Percentiles rank a stretch among this genome's conserved stretches.
These are phyloP conservation scores for Alternaria panax DNA, from an alignment of 2,329 filamentous ascomycete genomes.

Conservation along the genomic window DNA sequence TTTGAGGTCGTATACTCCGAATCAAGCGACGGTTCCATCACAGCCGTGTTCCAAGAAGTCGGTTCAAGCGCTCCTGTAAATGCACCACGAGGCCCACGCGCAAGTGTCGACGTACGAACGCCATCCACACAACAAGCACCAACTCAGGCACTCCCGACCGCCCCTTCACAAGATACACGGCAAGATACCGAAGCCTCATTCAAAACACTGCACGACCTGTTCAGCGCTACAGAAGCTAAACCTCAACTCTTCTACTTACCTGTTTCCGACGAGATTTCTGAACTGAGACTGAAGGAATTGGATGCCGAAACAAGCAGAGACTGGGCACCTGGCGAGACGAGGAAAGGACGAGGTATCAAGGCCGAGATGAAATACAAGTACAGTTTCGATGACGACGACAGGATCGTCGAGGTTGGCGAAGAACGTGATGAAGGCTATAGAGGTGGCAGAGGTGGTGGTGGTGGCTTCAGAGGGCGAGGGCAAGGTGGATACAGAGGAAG, in stretches of 20 bases:
- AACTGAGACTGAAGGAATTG: constrained; percentile 69
- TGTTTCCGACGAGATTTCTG: constrained; percentile 69
- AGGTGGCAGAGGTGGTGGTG: constrained; percentile 8
- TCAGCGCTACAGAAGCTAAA: constrained; percentile 66
- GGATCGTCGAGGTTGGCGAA: constrained; percentile 52
- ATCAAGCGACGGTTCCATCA: constrained; percentile 24
- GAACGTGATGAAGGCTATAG: constrained; percentile 33
- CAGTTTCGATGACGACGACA: constrained; percentile 55
- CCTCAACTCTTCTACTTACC: constrained; percentile 72
- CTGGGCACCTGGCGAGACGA: constrained; percentile 47
- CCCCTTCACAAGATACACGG: constrained; percentile 18
- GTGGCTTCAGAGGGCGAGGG: constrained; percentile 10
- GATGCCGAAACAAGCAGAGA: constrained; percentile 54
- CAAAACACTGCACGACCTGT: constrained; percentile 66
- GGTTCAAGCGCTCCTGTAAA: constrained; percentile 36
- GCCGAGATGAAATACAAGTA: constrained; percentile 47
- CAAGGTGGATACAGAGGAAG: constrained; percentile 8
- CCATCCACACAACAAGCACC: constrained; percentile 4
- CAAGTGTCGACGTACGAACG: constrained; percentile 13
- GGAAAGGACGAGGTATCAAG: constrained; percentile 42
- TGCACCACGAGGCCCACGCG: constrained; percentile 33
- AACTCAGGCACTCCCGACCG: constrained; percentile 6
- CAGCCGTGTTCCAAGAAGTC: constrained; percentile 46
- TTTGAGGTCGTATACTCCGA: constrained; percentile 44
- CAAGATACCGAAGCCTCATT: constrained; percentile 50